Base-by-base conservation (phyloP, 2,329 filamentous ascomycete species). In the Claviceps cyperi region DNA sequence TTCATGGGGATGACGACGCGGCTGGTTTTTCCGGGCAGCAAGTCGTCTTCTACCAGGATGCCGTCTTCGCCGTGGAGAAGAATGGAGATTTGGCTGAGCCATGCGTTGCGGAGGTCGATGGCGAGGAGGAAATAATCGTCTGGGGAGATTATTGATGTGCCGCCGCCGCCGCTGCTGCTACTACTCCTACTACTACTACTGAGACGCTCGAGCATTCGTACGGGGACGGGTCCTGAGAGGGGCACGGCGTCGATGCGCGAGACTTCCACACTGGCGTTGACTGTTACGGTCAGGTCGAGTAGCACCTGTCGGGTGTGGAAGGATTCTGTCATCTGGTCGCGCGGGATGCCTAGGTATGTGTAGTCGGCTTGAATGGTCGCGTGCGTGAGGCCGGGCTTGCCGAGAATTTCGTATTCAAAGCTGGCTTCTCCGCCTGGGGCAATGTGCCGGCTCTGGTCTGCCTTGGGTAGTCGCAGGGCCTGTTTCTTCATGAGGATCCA, bases 231-330 rank as follows among this genome's bases (percentile, higher is more conserved):
- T 11, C 79, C 77, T 46, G 80, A 79, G 11, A 94, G 75, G 1
- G 88, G 82, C 36, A 92, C 66, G 17, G 94, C 74, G 59, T 96
- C 90, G 55, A 90, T 81, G 38, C 87, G 77, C 36, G 82, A 76
- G 9, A 96, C 72, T 60, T 96, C 88, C 24, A 96, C 75, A 59
- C 88, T 92, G 3, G 89, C 86, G 61, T 96, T 96, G 46, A 97
- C 91, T 5, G 91, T 96, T 15, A 96, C 78, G 0, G 84, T 86
- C 51, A 97, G 70, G 14, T 88, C 85, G 28, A 94, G 72, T 17
- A 83, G 82, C 15, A 94, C 75, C 61, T 92, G 86, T 39, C 90
- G 78, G 0, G 90, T 95, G 60, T 89, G 87, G 60, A 95, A 94
- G 36, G 79, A 75, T 37, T 84, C 81, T 22, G 76, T 74, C 2